A percentile compares a stretch with the other conserved stretches of the same genome.
phyloP scores from a whole-genome alignment of 2,329 filamentous ascomycete genomes.

The Penicillium aurantiogriseum region DNA sequence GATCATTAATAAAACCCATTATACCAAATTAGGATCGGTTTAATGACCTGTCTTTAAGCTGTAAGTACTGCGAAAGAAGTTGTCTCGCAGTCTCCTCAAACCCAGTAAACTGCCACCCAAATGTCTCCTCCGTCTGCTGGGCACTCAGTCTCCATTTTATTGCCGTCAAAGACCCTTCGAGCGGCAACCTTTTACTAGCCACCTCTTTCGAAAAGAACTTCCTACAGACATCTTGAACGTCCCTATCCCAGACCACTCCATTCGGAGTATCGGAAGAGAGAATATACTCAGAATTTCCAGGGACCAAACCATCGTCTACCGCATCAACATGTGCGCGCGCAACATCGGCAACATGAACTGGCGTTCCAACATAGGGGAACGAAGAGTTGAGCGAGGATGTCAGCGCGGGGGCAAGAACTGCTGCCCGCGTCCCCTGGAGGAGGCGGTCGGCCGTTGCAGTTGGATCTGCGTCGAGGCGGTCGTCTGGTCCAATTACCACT shows the following conservation, averaged over 20 bases:
- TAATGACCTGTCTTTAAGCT: neutral
- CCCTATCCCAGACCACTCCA: constrained; percentile 1
- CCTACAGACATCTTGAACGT: neutral
- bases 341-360: constrained; percentile 3
- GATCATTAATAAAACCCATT: neutral
- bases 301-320: neutral
- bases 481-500: constrained; percentile 2
- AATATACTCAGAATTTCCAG: constrained; percentile 1
- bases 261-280: neutral
- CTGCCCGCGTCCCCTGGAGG: neutral
- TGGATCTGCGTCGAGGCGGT: neutral
- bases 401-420: neutral
- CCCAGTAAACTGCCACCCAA: neutral
- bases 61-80: neutral
- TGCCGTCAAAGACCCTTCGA: neutral
- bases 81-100: neutral
- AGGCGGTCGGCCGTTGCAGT: neutral
- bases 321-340: constrained; percentile 1
- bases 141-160: neutral
- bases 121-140: neutral
- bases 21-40: neutral
- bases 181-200: neutral
- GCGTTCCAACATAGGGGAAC: constrained; percentile 2
- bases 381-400: neutral
- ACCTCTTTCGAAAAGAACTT: neutral